Evolutionary conservation across 768 basidiomycete species (phyloP).

Genomic region (Boletus sp.): DNA sequence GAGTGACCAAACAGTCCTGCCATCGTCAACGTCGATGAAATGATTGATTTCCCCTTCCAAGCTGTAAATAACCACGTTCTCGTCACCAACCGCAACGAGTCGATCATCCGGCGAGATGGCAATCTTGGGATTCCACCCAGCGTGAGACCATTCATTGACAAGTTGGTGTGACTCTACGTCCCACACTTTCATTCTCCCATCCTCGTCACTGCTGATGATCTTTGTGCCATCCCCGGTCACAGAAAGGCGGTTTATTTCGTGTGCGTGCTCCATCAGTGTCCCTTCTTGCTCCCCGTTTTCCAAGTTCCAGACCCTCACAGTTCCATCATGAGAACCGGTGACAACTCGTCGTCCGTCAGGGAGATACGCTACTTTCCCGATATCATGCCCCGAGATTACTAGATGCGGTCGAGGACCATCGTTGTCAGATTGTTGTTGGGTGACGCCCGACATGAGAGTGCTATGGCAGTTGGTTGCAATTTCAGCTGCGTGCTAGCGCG

Average conservation of each 20-base stretch:
- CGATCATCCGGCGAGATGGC: neutral
- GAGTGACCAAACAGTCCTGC: neutral
- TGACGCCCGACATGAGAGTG: too few species aligned
- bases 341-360: neutral
- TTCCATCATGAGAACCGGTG: neutral
- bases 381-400: too few species aligned
- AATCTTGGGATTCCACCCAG: neutral
- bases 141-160: neutral
- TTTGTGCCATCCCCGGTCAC: neutral
- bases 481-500: too few species aligned
- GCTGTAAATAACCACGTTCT: neutral
- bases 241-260: neutral
- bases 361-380: neutral
- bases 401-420: neutral
- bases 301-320: neutral
- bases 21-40: too few species aligned
- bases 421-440: too few species aligned
- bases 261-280: neutral
- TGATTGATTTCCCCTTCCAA: neutral
- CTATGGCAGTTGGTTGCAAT: too few species aligned
- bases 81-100: neutral
- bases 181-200: neutral
- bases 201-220: neutral
- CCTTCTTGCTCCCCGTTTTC: neutral
- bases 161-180: neutral